These are phyloP conservation scores for Protomyces pachydermus DNA, from an alignment of 1,139 yeast species.

Conservation along the genomic window DNA sequence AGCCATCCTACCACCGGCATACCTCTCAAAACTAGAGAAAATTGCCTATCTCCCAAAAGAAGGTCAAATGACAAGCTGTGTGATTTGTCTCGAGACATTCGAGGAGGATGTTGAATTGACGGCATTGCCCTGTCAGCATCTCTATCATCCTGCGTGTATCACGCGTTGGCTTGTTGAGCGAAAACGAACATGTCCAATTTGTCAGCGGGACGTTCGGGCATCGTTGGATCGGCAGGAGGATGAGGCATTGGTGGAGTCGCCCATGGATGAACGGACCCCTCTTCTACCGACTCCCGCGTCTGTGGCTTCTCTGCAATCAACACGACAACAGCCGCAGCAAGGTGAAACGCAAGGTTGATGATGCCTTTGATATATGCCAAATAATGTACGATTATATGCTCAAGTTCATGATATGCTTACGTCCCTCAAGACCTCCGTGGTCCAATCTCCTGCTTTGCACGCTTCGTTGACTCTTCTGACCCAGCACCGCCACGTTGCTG, in stretches of 20 bases:
- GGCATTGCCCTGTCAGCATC: slow-evolving; percentile 46
- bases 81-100: slow-evolving; percentile 45
- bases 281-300: background rate
- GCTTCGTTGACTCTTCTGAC: background rate
- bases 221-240: background rate
- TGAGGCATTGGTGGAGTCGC: background rate
- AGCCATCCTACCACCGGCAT: slow-evolving; percentile 16
- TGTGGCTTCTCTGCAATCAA: background rate
- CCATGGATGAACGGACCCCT: background rate
- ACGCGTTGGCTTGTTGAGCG: slow-evolving; percentile 42
- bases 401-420: background rate
- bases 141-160: slow-evolving; percentile 44
- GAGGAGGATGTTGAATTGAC: slow-evolving; percentile 39
- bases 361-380: too few relatives aligned
- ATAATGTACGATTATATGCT: background rate
- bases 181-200: slow-evolving; percentile 42
- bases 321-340: too few relatives aligned
- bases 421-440: background rate
- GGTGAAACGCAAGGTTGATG: too few relatives aligned
- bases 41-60: slow-evolving; percentile 21
- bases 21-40: slow-evolving; percentile 7
- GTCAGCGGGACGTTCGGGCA: slow-evolving; percentile 38
- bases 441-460: slow-evolving; percentile 18
- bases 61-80: slow-evolving; percentile 39
- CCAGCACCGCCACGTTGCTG: slow-evolving; percentile 35